A percentile compares a stretch with the other conserved stretches of the same genome.
phyloP scores from a whole-genome alignment of 768 basidiomycete genomes.

The Lactarius tabidus region DNA sequence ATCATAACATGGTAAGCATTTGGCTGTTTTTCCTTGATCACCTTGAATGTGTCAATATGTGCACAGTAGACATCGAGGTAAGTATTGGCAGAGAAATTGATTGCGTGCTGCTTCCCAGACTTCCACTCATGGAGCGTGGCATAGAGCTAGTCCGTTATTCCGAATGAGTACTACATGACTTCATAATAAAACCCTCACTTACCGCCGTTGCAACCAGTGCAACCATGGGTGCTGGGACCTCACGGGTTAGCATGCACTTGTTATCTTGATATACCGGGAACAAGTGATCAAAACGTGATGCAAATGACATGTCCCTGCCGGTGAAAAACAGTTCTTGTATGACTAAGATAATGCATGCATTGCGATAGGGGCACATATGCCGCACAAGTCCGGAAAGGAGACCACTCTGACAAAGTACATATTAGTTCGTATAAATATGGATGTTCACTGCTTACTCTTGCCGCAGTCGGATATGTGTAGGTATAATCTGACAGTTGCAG shows the following conservation, averaged over 20 bases:
- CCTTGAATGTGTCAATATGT: background rate
- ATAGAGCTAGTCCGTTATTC: background rate
- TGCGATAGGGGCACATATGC: background rate
- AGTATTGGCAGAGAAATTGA: background rate
- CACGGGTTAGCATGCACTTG: background rate
- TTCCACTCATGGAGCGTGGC: background rate
- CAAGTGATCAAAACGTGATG: background rate
- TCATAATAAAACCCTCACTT: background rate
- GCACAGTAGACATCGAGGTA: background rate
- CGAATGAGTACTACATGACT: background rate
- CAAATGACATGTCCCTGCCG: background rate
- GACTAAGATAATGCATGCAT: background rate
- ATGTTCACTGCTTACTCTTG: too few species aligned
- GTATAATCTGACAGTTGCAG: background rate
- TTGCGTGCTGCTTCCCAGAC: background rate
- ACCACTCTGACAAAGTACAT: too few species aligned
- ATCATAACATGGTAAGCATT: background rate
- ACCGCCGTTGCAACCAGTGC: background rate
- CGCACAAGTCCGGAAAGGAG: background rate
- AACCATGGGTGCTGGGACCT: background rate
- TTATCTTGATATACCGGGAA: background rate
- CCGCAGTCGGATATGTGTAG: background rate
- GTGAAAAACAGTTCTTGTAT: background rate
- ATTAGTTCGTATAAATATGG: too few species aligned
- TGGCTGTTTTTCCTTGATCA: background rate